Conservation (phyloP, 2,329 filamentous ascomycete species). For the Pyrenochaeta sp. region DNA sequence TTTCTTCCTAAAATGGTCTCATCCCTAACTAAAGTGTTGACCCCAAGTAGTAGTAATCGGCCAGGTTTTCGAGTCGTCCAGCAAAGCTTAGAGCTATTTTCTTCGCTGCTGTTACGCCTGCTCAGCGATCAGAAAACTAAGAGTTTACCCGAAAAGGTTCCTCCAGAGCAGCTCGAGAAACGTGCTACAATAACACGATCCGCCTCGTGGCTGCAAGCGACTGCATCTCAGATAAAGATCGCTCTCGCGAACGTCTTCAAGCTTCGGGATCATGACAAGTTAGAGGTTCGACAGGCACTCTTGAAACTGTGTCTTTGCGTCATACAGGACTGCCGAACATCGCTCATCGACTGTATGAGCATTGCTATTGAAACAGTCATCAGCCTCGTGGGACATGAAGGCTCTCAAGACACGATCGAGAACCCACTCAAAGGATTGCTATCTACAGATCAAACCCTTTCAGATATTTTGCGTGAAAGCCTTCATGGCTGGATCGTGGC, state of each 20-base stretch:
- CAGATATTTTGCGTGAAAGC: constrained; percentile 71
- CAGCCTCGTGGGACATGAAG: constrained; percentile 62
- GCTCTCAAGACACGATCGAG: constrained; percentile 56
- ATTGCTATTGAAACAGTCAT: constrained; percentile 86
- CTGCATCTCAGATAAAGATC: constrained; percentile 80
- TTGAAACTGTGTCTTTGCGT: constrained; percentile 76
- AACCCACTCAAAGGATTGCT: constrained; percentile 66
- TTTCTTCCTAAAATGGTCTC: constrained; percentile 92
- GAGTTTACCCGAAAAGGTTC: constrained; percentile 28
- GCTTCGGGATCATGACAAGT: constrained; percentile 73
- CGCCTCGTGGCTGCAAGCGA: constrained; percentile 79
- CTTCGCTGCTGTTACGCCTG: constrained; percentile 54
- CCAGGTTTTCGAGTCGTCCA: constrained; percentile 71
- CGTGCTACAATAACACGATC: constrained; percentile 52
- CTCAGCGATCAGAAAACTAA: constrained; percentile 56
- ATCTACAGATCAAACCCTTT: constrained; percentile 67
- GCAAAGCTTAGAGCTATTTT: constrained; percentile 67
- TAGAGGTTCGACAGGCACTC: constrained; percentile 73
- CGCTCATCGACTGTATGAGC: constrained; percentile 72
- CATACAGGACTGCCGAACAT: constrained; percentile 79
- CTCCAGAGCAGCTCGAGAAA: constrained; percentile 16
- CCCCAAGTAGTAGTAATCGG: constrained; percentile 70
- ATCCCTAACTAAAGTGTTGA: constrained; percentile 76
- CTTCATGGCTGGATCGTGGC: constrained; percentile 84
- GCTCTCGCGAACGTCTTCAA: constrained; percentile 81